Evolutionary conservation across 768 basidiomycete genomes (phyloP).

Genomic region (Crucibulum laeve): DNA sequence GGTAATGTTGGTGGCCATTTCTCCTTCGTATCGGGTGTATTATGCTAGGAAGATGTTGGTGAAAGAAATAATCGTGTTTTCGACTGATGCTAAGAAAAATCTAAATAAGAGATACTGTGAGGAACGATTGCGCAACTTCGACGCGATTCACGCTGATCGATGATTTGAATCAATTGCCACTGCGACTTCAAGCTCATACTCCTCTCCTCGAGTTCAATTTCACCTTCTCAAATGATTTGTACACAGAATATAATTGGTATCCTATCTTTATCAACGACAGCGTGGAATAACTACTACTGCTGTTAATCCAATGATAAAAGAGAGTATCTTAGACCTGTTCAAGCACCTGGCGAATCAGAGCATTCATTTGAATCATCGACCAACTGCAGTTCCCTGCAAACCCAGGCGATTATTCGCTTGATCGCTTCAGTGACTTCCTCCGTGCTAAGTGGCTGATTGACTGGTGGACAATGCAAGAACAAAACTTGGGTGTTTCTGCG

Average conservation of each 20-base stretch:
- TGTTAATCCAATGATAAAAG: too few relatives aligned
- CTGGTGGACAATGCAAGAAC: conserved; percentile 70
- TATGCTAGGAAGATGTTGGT: not conserved
- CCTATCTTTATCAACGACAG: too few relatives aligned
- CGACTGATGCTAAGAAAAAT: too few relatives aligned
- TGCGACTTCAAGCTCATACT: too few relatives aligned
- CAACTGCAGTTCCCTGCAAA: conserved; percentile 37
- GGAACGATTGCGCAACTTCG: not conserved
- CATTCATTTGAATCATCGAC: conserved; percentile 26
- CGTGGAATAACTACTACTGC: too few relatives aligned
- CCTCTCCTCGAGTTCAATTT: too few relatives aligned
- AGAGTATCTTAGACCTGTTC: too few relatives aligned
- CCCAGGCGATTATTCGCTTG: conserved; percentile 57
- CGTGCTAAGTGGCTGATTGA: conserved; percentile 57
- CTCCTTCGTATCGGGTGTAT: not conserved
- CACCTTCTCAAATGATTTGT: too few relatives aligned
- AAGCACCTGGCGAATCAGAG: not conserved
- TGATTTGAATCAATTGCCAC: too few relatives aligned
- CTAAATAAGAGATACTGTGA: too few relatives aligned
- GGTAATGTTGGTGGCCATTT: conserved; percentile 53
- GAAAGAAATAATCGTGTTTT: too few relatives aligned
- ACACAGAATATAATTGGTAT: too few relatives aligned
- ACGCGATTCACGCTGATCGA: conserved; percentile 2
- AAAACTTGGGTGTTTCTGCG: conserved; percentile 47
- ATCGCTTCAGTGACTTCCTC: conserved; percentile 67